A percentile compares a stretch with the other conserved stretches of the same genome.
phyloP scores from a whole-genome alignment of 495 filamentous ascomycete species.

The Neurospora africana region DNA sequence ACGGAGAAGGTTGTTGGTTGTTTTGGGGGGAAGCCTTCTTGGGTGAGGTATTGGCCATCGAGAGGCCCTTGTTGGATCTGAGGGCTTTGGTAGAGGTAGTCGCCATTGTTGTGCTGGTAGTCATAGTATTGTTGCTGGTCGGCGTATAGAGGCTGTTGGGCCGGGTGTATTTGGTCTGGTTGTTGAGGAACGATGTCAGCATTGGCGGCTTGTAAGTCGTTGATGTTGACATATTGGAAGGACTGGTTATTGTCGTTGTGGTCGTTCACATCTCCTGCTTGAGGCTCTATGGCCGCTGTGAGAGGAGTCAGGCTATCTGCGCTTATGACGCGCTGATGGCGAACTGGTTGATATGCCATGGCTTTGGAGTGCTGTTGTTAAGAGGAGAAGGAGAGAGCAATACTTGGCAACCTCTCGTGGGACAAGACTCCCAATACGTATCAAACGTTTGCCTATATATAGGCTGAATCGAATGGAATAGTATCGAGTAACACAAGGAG shows the following conservation, averaged over 20 bases:
- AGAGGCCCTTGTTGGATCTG: background rate
- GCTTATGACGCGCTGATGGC: background rate
- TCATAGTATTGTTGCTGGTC: background rate
- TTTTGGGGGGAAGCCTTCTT: background rate
- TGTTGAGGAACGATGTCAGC: background rate
- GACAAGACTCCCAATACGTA: background rate
- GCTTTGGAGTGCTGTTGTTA: background rate
- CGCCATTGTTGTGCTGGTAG: background rate
- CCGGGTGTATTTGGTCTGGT: background rate
- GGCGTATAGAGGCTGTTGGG: background rate
- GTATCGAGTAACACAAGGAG: background rate
- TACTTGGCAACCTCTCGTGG: background rate
- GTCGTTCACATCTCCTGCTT: background rate
- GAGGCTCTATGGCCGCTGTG: background rate
- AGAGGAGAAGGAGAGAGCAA: background rate
- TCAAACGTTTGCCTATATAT: background rate
- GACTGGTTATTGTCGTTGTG: background rate
- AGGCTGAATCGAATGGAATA: background rate
- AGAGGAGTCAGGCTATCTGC: background rate
- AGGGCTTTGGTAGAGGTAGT: background rate
- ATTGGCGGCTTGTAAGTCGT: background rate
- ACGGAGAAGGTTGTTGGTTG: background rate
- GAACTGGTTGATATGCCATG: background rate
- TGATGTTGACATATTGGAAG: background rate
- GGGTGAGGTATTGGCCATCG: background rate